Conservation (phyloP, 768 basidiomycete genomes). For the Lanmaoa rubissima region DNA sequence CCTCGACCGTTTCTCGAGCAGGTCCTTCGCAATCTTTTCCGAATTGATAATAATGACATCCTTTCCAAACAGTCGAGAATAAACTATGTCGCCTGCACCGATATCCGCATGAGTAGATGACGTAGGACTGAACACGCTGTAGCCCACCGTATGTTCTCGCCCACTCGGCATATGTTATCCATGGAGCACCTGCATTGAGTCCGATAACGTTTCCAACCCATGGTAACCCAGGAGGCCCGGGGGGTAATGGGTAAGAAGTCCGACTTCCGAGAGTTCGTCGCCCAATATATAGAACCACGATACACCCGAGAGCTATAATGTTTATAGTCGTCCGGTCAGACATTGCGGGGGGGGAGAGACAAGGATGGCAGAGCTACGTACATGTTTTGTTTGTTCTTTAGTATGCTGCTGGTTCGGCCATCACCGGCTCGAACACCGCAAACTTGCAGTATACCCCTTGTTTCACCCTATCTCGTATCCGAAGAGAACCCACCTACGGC, state of each 20-base stretch:
- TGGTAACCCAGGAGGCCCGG: constrained; percentile 2
- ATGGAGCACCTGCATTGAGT: neutral
- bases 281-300: neutral
- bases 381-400: neutral
- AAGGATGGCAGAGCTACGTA: neutral
- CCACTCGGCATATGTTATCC: constrained; percentile 12
- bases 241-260: neutral
- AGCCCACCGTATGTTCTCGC: constrained; percentile 5
- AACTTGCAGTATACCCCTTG: neutral
- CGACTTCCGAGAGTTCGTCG: neutral
- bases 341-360: neutral
- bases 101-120: neutral
- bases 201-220: neutral
- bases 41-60: constrained; percentile 14
- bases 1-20: constrained; percentile 3
- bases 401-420: neutral
- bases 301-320: neutral
- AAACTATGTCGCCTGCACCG: neutral
- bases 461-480: neutral
- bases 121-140: neutral
- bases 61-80: neutral
- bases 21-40: constrained; percentile 2
- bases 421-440: neutral
- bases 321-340: neutral
- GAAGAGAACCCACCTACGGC: neutral